Evolutionary conservation across 345 rosid species (phyloP).

Genomic region (Linum lewisii): DNA sequence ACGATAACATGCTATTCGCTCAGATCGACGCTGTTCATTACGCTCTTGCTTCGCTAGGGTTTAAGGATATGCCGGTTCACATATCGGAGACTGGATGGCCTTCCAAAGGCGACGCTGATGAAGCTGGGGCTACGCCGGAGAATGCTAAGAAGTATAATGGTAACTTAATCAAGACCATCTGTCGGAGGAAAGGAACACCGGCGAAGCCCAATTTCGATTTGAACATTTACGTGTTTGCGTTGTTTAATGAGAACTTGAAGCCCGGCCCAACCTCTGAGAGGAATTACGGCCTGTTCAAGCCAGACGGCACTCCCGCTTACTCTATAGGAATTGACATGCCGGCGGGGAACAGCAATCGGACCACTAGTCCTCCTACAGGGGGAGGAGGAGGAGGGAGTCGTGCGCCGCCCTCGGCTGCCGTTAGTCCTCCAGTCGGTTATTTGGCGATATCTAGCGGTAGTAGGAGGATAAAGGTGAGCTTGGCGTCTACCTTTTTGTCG

Average conservation of each 20-base stretch:
- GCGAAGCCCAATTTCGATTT: conserved; percentile 54
- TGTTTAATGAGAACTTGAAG: conserved; percentile 93
- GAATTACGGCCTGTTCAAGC: conserved; percentile 88
- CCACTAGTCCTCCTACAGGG: background rate
- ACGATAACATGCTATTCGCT: conserved; percentile 86
- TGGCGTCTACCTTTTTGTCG: background rate
- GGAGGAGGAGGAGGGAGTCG: background rate
- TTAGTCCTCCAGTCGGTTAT: conserved; percentile 8
- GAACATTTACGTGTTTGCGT: conserved; percentile 61
- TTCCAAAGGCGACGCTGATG: conserved; percentile 79
- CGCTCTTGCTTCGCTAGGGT: conserved; percentile 58
- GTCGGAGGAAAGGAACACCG: conserved; percentile 67
- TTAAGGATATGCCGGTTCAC: conserved; percentile 45
- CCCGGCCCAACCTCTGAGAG: conserved; percentile 93
- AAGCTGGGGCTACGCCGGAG: conserved; percentile 68
- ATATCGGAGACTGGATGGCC: conserved; percentile 99
- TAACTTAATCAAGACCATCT: conserved; percentile 52
- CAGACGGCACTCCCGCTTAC: conserved; percentile 73
- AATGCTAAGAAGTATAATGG: conserved; percentile 85
- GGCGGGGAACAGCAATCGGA: background rate
- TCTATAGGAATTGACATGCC: conserved; percentile 26
- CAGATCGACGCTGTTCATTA: conserved; percentile 84
- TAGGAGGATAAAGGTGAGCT: background rate
- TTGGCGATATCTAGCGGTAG: conserved; percentile 12
- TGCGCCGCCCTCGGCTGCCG: conserved; percentile 6